phyloP scores from a whole-genome alignment of 352 stramenopile species.

The Globisporangium lucens region DNA sequence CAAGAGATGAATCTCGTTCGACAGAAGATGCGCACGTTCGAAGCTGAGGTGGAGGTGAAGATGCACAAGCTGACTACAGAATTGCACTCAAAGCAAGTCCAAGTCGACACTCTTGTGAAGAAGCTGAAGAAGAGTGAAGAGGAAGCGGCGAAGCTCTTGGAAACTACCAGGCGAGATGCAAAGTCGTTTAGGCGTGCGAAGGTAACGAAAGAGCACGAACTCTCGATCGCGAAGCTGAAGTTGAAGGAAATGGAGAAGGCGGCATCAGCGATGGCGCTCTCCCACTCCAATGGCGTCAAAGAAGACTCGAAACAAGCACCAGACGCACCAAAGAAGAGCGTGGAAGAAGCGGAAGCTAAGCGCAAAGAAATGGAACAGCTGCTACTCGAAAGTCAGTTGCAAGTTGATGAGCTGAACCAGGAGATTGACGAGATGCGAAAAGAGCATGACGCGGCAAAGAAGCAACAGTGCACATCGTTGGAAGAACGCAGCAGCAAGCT shows the following conservation, averaged over 20 bases:
- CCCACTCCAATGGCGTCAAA: conserved; percentile 21
- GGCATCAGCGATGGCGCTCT: conserved; percentile 10
- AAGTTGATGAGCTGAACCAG: conserved; percentile 56
- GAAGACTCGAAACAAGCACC: conserved; percentile 13
- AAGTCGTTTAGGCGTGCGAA: conserved; percentile 47
- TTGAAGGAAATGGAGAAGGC: conserved; percentile 62
- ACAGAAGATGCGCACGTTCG: conserved; percentile 51
- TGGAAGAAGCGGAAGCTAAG: conserved; percentile 23
- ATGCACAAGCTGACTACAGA: conserved; percentile 50
- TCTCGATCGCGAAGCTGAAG: conserved; percentile 56
- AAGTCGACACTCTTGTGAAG: conserved; percentile 53
- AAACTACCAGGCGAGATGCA: conserved; percentile 47
- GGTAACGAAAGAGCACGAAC: conserved; percentile 61
- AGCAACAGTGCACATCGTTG: conserved; percentile 34
- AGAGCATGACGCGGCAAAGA: conserved; percentile 32
- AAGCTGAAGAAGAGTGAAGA: conserved; percentile 57
- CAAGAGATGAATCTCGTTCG: conserved; percentile 57
- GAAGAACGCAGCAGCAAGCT: conserved; percentile 42
- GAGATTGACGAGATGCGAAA: conserved; percentile 44
- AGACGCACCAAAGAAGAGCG: conserved; percentile 16
- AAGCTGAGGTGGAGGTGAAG: conserved; percentile 59
- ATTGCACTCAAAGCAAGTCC: conserved; percentile 54
- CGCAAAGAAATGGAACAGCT: conserved; percentile 51
- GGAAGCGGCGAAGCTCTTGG: conserved; percentile 36
- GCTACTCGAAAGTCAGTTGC: conserved; percentile 45